phyloP scores from a whole-genome alignment of 768 basidiomycete genomes.

The Boletus sensibilis region DNA sequence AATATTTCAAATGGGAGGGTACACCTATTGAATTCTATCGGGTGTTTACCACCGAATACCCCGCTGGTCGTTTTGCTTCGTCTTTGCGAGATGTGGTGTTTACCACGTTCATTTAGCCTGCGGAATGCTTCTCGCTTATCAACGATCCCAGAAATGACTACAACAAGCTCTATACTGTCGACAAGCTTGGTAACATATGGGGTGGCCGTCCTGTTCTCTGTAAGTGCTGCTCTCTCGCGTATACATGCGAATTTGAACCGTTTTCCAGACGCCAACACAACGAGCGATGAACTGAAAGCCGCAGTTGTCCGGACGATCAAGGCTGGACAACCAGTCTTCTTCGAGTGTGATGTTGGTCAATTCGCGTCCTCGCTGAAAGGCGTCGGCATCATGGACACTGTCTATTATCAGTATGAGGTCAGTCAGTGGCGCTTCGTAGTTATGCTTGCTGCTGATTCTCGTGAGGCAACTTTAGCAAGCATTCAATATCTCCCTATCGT shows the following conservation, averaged over 20 bases:
- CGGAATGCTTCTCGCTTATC: slow-evolving; percentile 87
- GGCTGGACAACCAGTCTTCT: slow-evolving; percentile 88
- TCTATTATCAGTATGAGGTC: slow-evolving; percentile 80
- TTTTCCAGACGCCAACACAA: slow-evolving; percentile 80
- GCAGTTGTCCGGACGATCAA: slow-evolving; percentile 84
- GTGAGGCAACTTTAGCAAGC: slow-evolving; percentile 51
- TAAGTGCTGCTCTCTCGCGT: slow-evolving; percentile 36
- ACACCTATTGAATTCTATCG: slow-evolving; percentile 81
- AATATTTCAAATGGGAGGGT: slow-evolving; percentile 71
- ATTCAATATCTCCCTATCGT: slow-evolving; percentile 75
- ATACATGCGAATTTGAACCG: neutral
- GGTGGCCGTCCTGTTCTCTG: slow-evolving; percentile 82
- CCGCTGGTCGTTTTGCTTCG: slow-evolving; percentile 39
- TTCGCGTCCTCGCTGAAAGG: slow-evolving; percentile 57
- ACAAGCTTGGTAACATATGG: slow-evolving; percentile 92
- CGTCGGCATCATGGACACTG: slow-evolving; percentile 84
- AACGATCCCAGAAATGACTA: slow-evolving; percentile 91
- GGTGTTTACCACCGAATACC: slow-evolving; percentile 55
- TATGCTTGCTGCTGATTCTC: slow-evolving; percentile 1
- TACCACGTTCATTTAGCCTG: slow-evolving; percentile 40
- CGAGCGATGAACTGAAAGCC: slow-evolving; percentile 76
- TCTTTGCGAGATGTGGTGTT: neutral
- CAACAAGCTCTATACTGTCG: slow-evolving; percentile 83
- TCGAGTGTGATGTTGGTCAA: slow-evolving; percentile 95
- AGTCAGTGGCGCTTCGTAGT: neutral